Conservation (phyloP, 1,284 basidiomycete species). For the Sporisorium iseilematis-ciliati region DNA sequence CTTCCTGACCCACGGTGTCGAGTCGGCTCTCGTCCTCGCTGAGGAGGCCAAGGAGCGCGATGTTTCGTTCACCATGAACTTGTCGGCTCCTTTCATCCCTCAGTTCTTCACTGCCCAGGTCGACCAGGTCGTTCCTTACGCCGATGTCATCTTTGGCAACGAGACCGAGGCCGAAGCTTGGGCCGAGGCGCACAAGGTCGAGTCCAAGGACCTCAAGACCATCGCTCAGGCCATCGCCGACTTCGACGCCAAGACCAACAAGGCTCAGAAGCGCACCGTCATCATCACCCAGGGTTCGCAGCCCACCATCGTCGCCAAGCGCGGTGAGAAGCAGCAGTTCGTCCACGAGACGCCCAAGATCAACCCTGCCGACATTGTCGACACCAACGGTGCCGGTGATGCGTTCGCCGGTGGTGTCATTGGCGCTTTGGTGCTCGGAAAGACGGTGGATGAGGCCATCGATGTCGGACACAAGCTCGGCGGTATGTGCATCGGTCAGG, state of each 20-base stretch:
- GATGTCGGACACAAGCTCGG: conserved; percentile 91
- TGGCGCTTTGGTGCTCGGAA: conserved; percentile 85
- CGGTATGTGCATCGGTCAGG: conserved; percentile 86
- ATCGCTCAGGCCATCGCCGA: conserved; percentile 68
- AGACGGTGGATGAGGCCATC: conserved; percentile 82
- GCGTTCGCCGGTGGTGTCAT: conserved; percentile 98
- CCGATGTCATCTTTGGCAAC: conserved; percentile 76
- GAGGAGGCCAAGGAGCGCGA: conserved; percentile 82
- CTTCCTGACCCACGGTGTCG: conserved; percentile 93
- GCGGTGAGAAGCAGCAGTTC: conserved; percentile 73
- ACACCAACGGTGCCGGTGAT: conserved; percentile 99
- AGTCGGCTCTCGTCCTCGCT: conserved; percentile 81
- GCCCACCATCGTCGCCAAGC: conserved; percentile 82
- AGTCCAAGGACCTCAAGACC: conserved; percentile 59
- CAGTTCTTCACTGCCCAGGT: conserved; percentile 84
- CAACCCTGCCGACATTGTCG: conserved; percentile 75
- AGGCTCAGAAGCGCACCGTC: conserved; percentile 79
- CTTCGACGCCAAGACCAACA: conserved; percentile 40
- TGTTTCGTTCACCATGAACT: conserved; percentile 81
- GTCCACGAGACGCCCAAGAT: conserved; percentile 73
- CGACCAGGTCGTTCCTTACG: conserved; percentile 64
- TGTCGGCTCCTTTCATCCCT: conserved; percentile 96
- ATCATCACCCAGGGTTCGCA: conserved; percentile 91
- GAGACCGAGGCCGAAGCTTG: conserved; percentile 93
- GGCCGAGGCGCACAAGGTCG: conserved; percentile 75